A percentile compares a stretch with the other conserved stretches of the same genome.
Evolutionary conservation across 176 grass and related monocot species (phyloP).

Genomic region (Rhipidocladum racemiflorum): DNA sequence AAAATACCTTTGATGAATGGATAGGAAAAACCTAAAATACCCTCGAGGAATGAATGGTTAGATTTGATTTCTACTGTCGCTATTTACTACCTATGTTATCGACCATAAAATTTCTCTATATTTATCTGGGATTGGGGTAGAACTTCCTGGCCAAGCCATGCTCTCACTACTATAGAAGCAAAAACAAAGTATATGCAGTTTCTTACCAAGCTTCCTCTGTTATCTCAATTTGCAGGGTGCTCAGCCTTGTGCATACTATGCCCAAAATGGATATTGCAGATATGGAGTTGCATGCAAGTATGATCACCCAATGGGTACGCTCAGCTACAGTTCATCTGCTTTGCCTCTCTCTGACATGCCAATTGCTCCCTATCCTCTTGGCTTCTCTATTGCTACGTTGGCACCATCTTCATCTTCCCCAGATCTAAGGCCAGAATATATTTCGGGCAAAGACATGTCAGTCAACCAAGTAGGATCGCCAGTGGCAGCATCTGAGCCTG

Average conservation of each 20-base stretch:
- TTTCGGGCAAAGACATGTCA: slow-evolving; percentile 49
- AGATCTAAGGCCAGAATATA: slow-evolving; percentile 52
- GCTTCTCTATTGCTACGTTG: slow-evolving; percentile 56
- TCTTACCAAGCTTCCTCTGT: slow-evolving; percentile 28
- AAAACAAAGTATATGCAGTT: background rate
- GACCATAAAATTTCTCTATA: no score
- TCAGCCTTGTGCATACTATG: slow-evolving; percentile 71
- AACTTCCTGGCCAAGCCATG: no score
- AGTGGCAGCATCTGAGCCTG: slow-evolving; percentile 33
- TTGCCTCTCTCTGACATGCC: slow-evolving; percentile 58
- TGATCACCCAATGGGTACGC: slow-evolving; percentile 69
- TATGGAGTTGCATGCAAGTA: slow-evolving; percentile 80
- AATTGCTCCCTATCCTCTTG: slow-evolving; percentile 55
- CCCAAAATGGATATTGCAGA: slow-evolving; percentile 79
- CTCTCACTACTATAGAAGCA: no score
- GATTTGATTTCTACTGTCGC: no score
- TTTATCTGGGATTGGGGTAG: no score
- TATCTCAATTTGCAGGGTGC: slow-evolving; percentile 51
- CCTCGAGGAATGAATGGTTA: no score
- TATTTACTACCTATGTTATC: no score
- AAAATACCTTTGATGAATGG: no score
- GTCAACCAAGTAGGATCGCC: slow-evolving; percentile 49
- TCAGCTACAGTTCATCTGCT: slow-evolving; percentile 67
- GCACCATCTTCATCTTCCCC: slow-evolving; percentile 63
- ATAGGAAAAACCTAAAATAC: no score